Evolutionary conservation across 148 eudicot species (phyloP), one percentile per base, ranked within the genome.

Genomic region (Nyssa sinensis): DNA sequence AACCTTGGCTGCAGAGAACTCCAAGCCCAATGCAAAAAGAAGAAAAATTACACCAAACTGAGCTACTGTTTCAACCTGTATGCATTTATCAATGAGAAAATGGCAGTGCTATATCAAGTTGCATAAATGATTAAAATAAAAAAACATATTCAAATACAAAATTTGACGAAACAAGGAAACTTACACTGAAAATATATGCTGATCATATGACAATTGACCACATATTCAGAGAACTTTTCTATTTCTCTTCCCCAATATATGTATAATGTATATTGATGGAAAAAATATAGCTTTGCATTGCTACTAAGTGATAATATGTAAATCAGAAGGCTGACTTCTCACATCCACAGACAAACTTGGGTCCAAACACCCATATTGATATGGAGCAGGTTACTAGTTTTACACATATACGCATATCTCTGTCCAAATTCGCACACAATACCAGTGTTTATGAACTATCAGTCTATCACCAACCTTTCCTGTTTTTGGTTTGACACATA

Each of bases 41-140:
- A 96, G 99, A 72, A 96, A 96, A 73, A 96, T 91, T 19, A 96
- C 99, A 82, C 99, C 99, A 87, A 96, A 96, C 78, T 96, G 99
- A 75, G 99, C 99, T 70, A 96, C 99, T n/a, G 99, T 96, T 78
- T 96, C 99, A 60, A 96, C 99, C 99, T 96, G 81, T 67, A 80
- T 49, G 34, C 65, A 67, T 53, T 57, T 57, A 28, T 35, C 34
- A 65, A 57, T 37, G 39, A 71, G 75, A 55, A 70, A 62, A 17
- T 72, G 31, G 57, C 60, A 39, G 33, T 41, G 58, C 13, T 1
- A 34, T 23, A 31, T 71, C 21, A 62, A 30, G 27, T 59, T 34
- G 32, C 10, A 69, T 2, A 33, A 68, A 29, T 6, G 10, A 65
- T 13, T 34, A 2, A 55, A n/a, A 51, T 13, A 44, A 2, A 55